A percentile compares a stretch with the other conserved stretches of the same genome.
Evolutionary conservation across 345 rosid species (phyloP).

Genomic region (Eucalyptus marginata): DNA sequence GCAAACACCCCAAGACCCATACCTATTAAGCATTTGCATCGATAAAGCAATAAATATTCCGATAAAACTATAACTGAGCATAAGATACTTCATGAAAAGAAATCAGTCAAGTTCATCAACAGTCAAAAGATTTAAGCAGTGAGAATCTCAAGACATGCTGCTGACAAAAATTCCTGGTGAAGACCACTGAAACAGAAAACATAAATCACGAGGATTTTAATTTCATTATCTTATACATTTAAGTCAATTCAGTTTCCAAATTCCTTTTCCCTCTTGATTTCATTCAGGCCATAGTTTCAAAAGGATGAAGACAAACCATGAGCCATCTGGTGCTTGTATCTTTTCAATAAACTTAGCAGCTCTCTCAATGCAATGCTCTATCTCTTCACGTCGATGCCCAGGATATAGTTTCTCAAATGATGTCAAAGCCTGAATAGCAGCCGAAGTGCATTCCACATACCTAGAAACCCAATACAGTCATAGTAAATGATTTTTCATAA

Average conservation of each 20-base stretch:
- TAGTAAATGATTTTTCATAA: background rate
- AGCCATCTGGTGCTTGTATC: conserved; percentile 76
- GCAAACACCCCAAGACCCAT: conserved; percentile 96
- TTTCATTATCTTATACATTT: background rate
- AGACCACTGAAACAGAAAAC: background rate
- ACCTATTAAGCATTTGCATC: conserved; percentile 29
- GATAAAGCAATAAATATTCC: background rate
- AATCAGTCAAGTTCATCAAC: background rate
- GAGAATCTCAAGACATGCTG: background rate
- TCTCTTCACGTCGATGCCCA: conserved; percentile 64
- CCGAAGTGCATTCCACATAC: conserved; percentile 92
- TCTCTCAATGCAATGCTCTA: conserved; percentile 62
- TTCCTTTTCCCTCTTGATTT: background rate
- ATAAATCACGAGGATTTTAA: background rate
- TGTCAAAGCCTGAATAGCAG: conserved; percentile 80
- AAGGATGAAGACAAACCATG: conserved; percentile 54
- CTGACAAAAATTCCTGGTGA: background rate
- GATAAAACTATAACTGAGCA: background rate
- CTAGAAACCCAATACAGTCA: conserved; percentile 17
- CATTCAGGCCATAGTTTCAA: background rate
- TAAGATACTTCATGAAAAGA: background rate
- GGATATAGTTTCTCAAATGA: conserved; percentile 60
- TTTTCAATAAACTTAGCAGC: conserved; percentile 53
- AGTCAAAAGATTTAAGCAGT: background rate
- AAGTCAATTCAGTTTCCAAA: background rate